Evolutionary conservation across 2,329 filamentous ascomycete species (phyloP).

Genomic region (Fusarium siculi): DNA sequence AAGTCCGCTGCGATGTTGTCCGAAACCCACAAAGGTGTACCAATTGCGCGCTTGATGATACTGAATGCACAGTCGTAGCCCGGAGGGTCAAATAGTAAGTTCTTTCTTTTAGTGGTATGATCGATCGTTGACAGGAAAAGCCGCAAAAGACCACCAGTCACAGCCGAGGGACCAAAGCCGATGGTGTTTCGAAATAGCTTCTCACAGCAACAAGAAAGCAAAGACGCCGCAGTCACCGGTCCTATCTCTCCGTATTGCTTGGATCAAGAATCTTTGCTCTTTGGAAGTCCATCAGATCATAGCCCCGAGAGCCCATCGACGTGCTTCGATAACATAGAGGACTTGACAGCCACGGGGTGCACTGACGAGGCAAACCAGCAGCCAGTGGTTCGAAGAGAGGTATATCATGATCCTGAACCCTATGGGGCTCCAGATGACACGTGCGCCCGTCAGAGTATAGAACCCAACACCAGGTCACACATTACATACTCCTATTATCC

Average conservation of each 20-base stretch:
- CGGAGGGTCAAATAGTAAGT: background rate
- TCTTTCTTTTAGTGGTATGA: rapidly evolving
- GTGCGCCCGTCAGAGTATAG: rapidly evolving
- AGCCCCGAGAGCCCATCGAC: background rate
- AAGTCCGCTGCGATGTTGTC: background rate
- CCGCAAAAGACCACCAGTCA: background rate
- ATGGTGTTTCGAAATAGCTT: background rate
- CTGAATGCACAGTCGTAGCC: background rate
- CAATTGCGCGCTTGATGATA: background rate
- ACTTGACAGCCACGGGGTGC: rapidly evolving
- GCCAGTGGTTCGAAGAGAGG: rapidly evolving
- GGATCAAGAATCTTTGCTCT: rapidly evolving
- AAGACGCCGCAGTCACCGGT: rapidly evolving
- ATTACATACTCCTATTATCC: background rate
- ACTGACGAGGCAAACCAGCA: rapidly evolving
- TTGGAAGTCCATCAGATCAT: rapidly evolving
- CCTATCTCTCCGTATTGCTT: rapidly evolving
- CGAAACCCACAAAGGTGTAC: background rate
- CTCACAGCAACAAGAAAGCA: too few species aligned
- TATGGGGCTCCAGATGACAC: rapidly evolving
- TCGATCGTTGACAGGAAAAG: background rate
- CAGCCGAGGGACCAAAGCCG: rapidly evolving
- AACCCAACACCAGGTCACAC: background rate
- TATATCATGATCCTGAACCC: rapidly evolving
- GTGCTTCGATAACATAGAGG: background rate